Evolutionary conservation across 768 basidiomycete genomes (phyloP).

Genomic region (Boletus bicolor): DNA sequence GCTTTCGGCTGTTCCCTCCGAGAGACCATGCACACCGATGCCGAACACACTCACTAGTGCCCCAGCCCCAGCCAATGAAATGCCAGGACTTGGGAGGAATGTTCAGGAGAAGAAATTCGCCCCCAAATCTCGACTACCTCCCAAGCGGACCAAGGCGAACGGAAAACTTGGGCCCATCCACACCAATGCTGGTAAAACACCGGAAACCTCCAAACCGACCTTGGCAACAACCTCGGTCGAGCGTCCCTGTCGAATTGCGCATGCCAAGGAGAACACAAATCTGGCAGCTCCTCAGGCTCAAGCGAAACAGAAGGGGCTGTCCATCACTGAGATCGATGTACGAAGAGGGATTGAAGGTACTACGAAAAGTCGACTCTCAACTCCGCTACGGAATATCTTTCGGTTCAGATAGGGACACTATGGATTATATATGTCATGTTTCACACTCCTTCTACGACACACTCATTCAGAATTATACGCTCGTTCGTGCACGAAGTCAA

Average conservation of each 20-base stretch:
- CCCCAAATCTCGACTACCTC: slow-evolving; percentile 13
- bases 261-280: slow-evolving; percentile 15
- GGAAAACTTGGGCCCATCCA: slow-evolving; percentile 4
- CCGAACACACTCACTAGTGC: not conserved
- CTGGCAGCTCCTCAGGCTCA: not conserved
- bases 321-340: slow-evolving; percentile 15
- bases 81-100: not conserved
- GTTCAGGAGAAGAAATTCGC: slow-evolving; percentile 11
- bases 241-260: slow-evolving; percentile 16
- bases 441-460: slow-evolving; percentile 9
- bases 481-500: not conserved
- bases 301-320: slow-evolving; percentile 14
- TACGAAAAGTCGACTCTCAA: slow-evolving; percentile 26
- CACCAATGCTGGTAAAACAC: not conserved
- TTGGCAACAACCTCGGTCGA: slow-evolving; percentile 2
- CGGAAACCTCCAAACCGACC: slow-evolving; percentile 5
- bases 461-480: slow-evolving; percentile 6
- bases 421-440: not conserved
- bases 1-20: not conserved
- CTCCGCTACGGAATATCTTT: slow-evolving; percentile 32
- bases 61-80: not conserved
- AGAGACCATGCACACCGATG: slow-evolving; percentile 13
- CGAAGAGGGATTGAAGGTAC: slow-evolving; percentile 26
- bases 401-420: slow-evolving; percentile 24
- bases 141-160: slow-evolving; percentile 12